Percentiles rank a stretch among this genome's conserved stretches.
phyloP scores from a whole-genome alignment of 2,329 filamentous ascomycete genomes.

The Aspergillus awamori region DNA sequence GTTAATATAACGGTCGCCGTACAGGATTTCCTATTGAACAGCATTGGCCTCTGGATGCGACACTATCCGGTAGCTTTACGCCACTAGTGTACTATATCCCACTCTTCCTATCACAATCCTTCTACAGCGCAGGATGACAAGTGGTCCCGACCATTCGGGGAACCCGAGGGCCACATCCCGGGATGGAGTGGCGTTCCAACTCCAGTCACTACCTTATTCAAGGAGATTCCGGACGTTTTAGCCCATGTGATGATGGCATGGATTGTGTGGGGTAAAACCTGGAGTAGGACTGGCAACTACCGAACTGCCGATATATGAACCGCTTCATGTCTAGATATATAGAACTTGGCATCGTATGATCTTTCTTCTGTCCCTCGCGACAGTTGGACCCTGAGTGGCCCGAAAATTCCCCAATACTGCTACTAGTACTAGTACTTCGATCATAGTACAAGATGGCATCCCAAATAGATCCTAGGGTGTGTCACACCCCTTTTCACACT shows the following conservation, averaged over 20 bases:
- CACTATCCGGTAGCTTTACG: neutral
- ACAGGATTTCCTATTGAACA: neutral
- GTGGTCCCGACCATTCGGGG: slow-evolving; percentile 13
- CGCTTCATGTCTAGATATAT: neutral
- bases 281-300: neutral
- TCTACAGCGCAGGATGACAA: neutral
- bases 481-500: neutral
- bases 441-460: slow-evolving; percentile 1
- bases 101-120: neutral
- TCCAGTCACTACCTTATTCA: neutral
- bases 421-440: neutral
- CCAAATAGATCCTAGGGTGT: slow-evolving; percentile 26
- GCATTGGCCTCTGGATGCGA: neutral
- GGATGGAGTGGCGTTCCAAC: neutral
- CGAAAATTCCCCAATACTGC: neutral
- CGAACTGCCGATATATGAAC: neutral
- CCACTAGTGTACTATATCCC: neutral
- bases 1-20: neutral
- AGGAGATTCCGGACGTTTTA: neutral
- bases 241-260: neutral
- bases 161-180: slow-evolving; percentile 16
- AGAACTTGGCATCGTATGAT: neutral
- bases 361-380: neutral
- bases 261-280: neutral
- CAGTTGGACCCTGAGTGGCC: neutral